Evolutionary conservation across 768 basidiomycete species (phyloP), one percentile per base, ranked within the genome.

Genomic region (Kwoniella shandongensis): DNA sequence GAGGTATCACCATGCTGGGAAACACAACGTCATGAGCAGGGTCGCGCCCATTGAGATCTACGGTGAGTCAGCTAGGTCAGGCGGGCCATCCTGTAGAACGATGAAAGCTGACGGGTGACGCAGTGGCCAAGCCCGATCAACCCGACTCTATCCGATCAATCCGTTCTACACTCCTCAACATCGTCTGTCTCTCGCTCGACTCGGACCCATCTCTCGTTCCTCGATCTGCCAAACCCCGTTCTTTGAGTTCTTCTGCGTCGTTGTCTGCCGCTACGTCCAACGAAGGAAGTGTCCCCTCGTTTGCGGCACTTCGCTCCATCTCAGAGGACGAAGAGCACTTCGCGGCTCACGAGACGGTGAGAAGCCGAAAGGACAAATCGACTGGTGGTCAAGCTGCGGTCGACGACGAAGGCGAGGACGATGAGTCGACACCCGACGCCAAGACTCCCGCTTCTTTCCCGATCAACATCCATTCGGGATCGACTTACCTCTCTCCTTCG

Each of bases 1-100:
- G 66, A 78, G 74, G 64, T 74, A 77, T 52, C 96, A 99, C 69
- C 93, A 97, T 70, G 91, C 96, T 75, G 92, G 91, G 45, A 97
- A 93, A 76, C 89, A 99, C 78, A 96, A 92, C 76, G 96, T 98
- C 54, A 88, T 98, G 83, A 84, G 85, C 51, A 70, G 87, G 50
- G 85, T 88, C 45, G 88, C 86, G 1, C 90, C 91, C 7, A 79
- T 98, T 56, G 91, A 96, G 72, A 86, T 99, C 29, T 89, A 85
- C 60, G 88, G 94, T 91, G 61, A 54, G 88, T 60, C 32, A 15
- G 30, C 8, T n/a, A n/a, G 2, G 4, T 50, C 23, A n/a, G n/a
- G n/a, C n/a, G n/a, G n/a, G n/a, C n/a, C n/a, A 47, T 20, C 5
- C 20, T 20, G 26, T 26, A n/a, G n/a, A n/a, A n/a, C n/a, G n/a